Percentiles rank a stretch among this genome's conserved stretches.
These are phyloP conservation scores for Capsicum pubescens DNA, from an alignment of 257 asterid genomes.

Conservation along the genomic window DNA sequence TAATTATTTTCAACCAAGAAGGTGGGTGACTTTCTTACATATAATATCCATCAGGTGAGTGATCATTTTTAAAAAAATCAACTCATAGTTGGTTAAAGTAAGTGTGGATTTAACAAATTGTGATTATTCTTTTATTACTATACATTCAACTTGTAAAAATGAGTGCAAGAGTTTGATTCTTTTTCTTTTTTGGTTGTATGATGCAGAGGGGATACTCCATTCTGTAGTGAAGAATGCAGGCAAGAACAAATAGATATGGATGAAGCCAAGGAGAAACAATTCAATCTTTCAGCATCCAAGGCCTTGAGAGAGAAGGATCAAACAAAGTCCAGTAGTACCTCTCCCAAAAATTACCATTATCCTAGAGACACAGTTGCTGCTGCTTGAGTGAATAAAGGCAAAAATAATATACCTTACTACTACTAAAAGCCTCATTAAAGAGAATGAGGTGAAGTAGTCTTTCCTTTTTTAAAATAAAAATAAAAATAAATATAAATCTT, in stretches of 20 bases:
- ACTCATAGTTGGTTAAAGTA: too few species aligned
- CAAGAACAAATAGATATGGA: slow-evolving; percentile 55
- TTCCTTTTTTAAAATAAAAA: neutral
- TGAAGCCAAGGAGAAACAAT: slow-evolving; percentile 49
- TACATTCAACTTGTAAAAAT: neutral
- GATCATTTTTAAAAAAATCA: too few species aligned
- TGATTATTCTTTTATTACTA: neutral
- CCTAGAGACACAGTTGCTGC: slow-evolving; percentile 75
- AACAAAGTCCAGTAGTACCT: slow-evolving; percentile 33
- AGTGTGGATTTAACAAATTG: neutral
- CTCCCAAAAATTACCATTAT: slow-evolving; percentile 54
- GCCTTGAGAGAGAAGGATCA: slow-evolving; percentile 50
- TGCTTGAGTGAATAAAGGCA: slow-evolving; percentile 41
- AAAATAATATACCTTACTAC: neutral
- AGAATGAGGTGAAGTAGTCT: neutral
- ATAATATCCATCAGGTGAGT: too few species aligned
- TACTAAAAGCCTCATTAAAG: neutral
- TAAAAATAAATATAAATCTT: too few species aligned
- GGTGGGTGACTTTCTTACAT: too few species aligned
- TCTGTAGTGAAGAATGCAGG: slow-evolving; percentile 60
- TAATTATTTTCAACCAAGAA: neutral
- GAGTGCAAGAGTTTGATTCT: neutral
- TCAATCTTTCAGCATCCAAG: slow-evolving; percentile 44
- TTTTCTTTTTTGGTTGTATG: neutral
- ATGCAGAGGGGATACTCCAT: slow-evolving; percentile 56